Conservation (phyloP, 768 basidiomycete genomes). For the Fomitopsis serialis region DNA sequence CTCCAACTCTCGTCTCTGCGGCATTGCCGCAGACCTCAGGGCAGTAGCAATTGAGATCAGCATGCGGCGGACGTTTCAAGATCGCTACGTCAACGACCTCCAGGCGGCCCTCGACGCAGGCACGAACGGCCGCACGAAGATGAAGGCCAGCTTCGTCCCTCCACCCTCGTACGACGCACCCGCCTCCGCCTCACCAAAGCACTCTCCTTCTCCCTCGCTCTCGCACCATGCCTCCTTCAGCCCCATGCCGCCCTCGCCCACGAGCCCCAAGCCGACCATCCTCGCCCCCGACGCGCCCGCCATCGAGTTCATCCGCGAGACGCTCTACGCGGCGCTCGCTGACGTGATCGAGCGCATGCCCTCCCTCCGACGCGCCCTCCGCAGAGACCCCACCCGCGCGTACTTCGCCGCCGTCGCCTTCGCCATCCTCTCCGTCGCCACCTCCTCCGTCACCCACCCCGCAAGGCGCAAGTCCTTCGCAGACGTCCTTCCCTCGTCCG, state of each 20-base stretch:
- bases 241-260: slow-evolving; percentile 11
- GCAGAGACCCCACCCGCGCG: slow-evolving; percentile 61
- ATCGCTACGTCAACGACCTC: slow-evolving; percentile 66
- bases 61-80: slow-evolving; percentile 79
- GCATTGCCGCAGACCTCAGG: slow-evolving; percentile 76
- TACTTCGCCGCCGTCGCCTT: slow-evolving; percentile 75
- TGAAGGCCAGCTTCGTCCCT: slow-evolving; percentile 61
- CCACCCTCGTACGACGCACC: slow-evolving; percentile 57
- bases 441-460: slow-evolving; percentile 40
- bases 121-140: slow-evolving; percentile 22
- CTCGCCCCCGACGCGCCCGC: slow-evolving; percentile 42
- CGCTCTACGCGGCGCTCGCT: slow-evolving; percentile 75
- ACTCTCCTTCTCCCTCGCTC: slow-evolving; percentile 17
- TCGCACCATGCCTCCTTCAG: slow-evolving; percentile 21
- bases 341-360: slow-evolving; percentile 57
- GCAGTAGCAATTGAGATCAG: slow-evolving; percentile 86
- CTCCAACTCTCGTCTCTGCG: slow-evolving; percentile 36
- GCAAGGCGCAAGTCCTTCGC: slow-evolving; percentile 24
- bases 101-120: slow-evolving; percentile 78
- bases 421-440: slow-evolving; percentile 67
- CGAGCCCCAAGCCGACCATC: slow-evolving; percentile 23
- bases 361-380: slow-evolving; percentile 49
- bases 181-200: slow-evolving; percentile 19
- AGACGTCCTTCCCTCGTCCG: slow-evolving; percentile 9
- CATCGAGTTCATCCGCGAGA: slow-evolving; percentile 80